These are phyloP conservation scores for Podila epicladia DNA, from an alignment of 192 early-diverging fungal genomes.

Conservation along the genomic window DNA sequence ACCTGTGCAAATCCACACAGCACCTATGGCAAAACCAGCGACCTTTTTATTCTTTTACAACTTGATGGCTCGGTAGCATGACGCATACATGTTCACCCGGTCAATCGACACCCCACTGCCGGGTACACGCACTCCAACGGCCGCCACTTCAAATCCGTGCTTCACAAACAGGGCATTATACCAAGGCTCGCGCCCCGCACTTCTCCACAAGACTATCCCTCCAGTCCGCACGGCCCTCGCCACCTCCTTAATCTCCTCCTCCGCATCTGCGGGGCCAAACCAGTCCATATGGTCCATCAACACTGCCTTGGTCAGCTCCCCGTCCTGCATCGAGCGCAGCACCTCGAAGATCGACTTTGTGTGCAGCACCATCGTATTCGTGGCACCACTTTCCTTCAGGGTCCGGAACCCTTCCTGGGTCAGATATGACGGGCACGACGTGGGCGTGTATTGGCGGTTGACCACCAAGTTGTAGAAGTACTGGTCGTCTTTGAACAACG, in stretches of 20 bases:
- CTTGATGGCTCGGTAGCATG: constrained; percentile 65
- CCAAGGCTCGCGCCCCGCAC: constrained; percentile 84
- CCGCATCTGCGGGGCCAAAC: constrained; percentile 75
- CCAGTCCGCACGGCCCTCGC: constrained; percentile 63
- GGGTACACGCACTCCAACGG: constrained; percentile 75
- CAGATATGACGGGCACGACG: constrained; percentile 81
- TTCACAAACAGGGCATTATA: constrained; percentile 80
- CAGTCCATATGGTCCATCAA: constrained; percentile 95
- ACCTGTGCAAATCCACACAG: too few species aligned
- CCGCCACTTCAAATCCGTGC: constrained; percentile 73
- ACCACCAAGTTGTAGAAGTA: constrained; percentile 87
- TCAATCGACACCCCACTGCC: constrained; percentile 72
- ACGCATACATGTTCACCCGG: constrained; percentile 90
- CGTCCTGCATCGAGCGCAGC: constrained; percentile 63
- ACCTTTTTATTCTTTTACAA: constrained; percentile 12
- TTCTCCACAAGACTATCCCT: constrained; percentile 83
- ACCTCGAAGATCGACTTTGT: constrained; percentile 80
- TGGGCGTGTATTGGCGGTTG: constrained; percentile 71
- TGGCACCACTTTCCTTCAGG: constrained; percentile 58
- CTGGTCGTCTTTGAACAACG: constrained; percentile 75
- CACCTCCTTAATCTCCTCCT: constrained; percentile 74
- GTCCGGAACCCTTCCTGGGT: constrained; percentile 71
- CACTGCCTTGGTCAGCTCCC: constrained; percentile 78
- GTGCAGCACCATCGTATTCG: constrained; percentile 79
- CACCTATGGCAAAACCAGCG: too few species aligned